phyloP scores from a whole-genome alignment of 257 asterid species.

The Solanum arcanum region DNA sequence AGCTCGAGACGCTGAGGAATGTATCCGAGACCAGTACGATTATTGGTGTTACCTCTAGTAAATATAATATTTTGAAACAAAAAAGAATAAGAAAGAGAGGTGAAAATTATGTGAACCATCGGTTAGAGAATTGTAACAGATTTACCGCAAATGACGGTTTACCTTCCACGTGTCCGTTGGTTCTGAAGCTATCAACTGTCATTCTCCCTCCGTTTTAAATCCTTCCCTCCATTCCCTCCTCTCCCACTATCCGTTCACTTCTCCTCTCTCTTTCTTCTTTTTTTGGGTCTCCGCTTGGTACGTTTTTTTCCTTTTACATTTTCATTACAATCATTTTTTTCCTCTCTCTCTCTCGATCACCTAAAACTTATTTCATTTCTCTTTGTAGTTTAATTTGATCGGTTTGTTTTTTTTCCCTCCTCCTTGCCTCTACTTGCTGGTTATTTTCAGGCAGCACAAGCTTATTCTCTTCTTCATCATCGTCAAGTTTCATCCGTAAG shows the following conservation, averaged over 20 bases:
- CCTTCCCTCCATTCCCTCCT: conserved; percentile 8
- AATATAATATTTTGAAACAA: no score
- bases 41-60: no score
- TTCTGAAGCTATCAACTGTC: not conserved
- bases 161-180: not conserved
- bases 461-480: not conserved
- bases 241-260: not conserved
- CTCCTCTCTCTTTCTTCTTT: not conserved
- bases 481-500: not conserved
- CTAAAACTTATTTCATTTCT: not conserved
- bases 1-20: no score
- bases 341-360: not conserved
- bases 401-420: not conserved
- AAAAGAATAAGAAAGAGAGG: not conserved
- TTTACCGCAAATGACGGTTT: not conserved
- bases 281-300: conserved; percentile 8
- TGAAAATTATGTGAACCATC: not conserved
- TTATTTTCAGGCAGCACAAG: not conserved
- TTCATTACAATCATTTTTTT: not conserved
- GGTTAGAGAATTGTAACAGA: not conserved
- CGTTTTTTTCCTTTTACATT: not conserved
- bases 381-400: not conserved
- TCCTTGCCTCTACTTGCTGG: not conserved
- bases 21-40: no score
- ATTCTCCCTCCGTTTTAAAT: conserved; percentile 9